Evolutionary conservation across 805 yeast genomes (phyloP).

Genomic region (Metschnikowia amazonensis): DNA sequence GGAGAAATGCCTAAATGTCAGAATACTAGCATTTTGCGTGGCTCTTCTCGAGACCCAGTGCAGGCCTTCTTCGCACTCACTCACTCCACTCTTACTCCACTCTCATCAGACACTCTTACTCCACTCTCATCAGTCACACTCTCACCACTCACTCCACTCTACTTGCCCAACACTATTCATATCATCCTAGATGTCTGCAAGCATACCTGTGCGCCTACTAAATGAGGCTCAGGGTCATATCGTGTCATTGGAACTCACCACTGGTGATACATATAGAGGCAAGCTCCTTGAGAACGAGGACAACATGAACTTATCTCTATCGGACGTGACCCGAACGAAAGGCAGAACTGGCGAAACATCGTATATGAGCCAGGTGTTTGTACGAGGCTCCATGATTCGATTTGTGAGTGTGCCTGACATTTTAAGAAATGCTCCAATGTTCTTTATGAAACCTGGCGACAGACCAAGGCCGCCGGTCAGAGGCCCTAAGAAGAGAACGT

Average conservation of each 20-base stretch:
- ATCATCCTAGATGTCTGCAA: conserved; percentile 49
- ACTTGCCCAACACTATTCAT: background rate
- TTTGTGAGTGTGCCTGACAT: conserved; percentile 87
- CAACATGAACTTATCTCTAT: conserved; percentile 86
- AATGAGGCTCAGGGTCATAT: conserved; percentile 88
- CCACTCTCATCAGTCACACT: background rate
- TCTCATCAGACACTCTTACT: too few species aligned
- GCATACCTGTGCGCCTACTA: conserved; percentile 80
- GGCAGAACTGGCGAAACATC: conserved; percentile 62
- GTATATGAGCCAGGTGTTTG: conserved; percentile 78
- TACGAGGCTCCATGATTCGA: conserved; percentile 87
- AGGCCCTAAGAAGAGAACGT: conserved; percentile 37
- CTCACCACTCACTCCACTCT: background rate
- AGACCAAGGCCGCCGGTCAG: conserved; percentile 72
- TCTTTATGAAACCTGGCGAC: conserved; percentile 52
- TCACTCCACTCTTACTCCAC: too few species aligned
- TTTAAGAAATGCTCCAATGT: conserved; percentile 84
- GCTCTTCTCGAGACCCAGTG: too few species aligned
- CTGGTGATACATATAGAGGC: conserved; percentile 88
- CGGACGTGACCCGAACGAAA: conserved; percentile 76
- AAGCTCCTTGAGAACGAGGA: conserved; percentile 84
- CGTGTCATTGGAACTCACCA: conserved; percentile 73
- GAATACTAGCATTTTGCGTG: too few species aligned
- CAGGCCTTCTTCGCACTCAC: too few species aligned
- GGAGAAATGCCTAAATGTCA: too few species aligned